Conservation (phyloP, 768 basidiomycete species). For the Coprinellus aureogranulatus region DNA sequence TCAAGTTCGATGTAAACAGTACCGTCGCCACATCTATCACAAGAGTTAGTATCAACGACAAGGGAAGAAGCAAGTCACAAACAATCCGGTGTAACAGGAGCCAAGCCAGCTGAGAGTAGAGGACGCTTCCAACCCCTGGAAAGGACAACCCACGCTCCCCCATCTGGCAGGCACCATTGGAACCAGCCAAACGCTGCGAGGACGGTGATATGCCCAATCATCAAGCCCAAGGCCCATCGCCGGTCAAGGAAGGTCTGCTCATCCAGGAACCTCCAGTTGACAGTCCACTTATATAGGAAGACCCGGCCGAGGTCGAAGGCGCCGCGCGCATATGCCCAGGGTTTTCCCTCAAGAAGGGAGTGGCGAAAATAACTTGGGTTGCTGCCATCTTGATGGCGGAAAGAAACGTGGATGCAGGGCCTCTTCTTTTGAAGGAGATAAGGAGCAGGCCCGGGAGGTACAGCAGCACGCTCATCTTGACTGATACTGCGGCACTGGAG, state of each 20-base stretch:
- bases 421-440: constrained; percentile 72
- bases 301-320: constrained; percentile 87
- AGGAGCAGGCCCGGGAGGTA: constrained; percentile 88
- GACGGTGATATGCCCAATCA: constrained; percentile 61
- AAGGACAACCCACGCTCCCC: constrained; percentile 61
- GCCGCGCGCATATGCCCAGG: constrained; percentile 61
- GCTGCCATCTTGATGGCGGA: constrained; percentile 47
- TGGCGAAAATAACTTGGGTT: constrained; percentile 61
- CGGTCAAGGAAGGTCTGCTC: constrained; percentile 74
- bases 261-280: constrained; percentile 90
- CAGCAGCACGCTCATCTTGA: constrained; percentile 93
- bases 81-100: constrained; percentile 63
- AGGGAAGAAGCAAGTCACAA: constrained; percentile 22
- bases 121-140: constrained; percentile 53
- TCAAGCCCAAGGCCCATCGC: constrained; percentile 57
- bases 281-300: constrained; percentile 96
- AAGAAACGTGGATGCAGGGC: constrained; percentile 50
- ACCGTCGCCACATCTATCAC: constrained; percentile 71
- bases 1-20: constrained; percentile 86
- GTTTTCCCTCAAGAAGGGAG: constrained; percentile 65
- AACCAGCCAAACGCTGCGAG: constrained; percentile 66
- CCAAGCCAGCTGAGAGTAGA: constrained; percentile 42
- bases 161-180: constrained; percentile 76
- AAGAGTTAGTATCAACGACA: neutral
- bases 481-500: constrained; percentile 72